phyloP scores from a whole-genome alignment of 176 grass and related monocot genomes.

The Cenchrus purpureus region DNA sequence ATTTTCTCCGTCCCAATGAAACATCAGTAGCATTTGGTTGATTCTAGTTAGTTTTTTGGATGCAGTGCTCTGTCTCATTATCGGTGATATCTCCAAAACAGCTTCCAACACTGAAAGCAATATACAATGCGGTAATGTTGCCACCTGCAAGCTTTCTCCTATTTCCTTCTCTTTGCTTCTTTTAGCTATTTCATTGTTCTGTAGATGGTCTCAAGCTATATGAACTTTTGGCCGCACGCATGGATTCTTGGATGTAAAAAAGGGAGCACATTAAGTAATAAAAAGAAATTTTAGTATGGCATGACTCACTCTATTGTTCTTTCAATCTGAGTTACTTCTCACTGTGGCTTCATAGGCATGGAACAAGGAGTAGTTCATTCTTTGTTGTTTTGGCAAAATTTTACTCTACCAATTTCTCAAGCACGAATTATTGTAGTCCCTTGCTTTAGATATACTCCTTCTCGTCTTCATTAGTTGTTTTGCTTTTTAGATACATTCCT shows the following conservation, averaged over 20 bases:
- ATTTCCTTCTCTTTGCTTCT: neutral
- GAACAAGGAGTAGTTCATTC: neutral
- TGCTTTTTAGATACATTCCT: too few relatives aligned
- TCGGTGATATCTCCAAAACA: conserved; percentile 95
- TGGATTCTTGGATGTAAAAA: neutral
- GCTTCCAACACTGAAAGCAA: conserved; percentile 77
- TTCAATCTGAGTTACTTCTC: neutral
- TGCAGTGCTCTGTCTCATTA: conserved; percentile 81
- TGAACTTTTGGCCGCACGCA: neutral
- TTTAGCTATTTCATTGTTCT: conserved; percentile 35
- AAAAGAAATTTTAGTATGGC: neutral
- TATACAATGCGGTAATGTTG: conserved; percentile 86
- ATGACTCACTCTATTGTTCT: neutral
- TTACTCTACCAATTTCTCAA: neutral
- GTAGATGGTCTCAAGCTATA: conserved; percentile 14
- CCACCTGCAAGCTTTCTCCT: neutral
- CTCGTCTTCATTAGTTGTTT: too few relatives aligned
- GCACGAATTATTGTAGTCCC: neutral
- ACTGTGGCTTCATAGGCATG: neutral
- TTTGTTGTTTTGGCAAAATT: neutral
- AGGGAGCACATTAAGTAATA: neutral
- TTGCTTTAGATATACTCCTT: too few relatives aligned
- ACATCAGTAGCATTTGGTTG: conserved; percentile 5
- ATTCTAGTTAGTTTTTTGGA: conserved; percentile 42
- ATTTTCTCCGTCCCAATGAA: conserved; percentile 32